Evolutionary conservation across 257 asterid genomes (phyloP).

Genomic region (Fraxinus anomala): DNA sequence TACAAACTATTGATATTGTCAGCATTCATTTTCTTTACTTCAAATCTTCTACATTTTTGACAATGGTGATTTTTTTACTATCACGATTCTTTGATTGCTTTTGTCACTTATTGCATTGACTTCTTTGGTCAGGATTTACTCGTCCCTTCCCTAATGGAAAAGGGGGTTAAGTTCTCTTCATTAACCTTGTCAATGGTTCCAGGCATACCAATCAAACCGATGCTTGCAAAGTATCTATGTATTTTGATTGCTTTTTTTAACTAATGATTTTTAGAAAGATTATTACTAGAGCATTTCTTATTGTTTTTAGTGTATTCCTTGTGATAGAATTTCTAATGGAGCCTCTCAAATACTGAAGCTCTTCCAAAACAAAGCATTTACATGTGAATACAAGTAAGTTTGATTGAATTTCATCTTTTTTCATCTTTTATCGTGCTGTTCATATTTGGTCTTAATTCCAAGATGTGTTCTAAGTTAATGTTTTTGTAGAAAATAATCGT

Average conservation of each 20-base stretch:
- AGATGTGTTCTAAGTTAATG: not conserved
- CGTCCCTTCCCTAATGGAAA: slow-evolving; percentile 72
- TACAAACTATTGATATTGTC: not conserved
- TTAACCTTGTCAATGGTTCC: slow-evolving; percentile 75
- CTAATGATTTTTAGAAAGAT: slow-evolving; percentile 10
- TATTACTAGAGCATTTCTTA: slow-evolving; percentile 24
- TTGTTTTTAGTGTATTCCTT: slow-evolving; percentile 24
- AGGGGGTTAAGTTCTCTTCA: slow-evolving; percentile 72
- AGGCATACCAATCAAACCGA: slow-evolving; percentile 90
- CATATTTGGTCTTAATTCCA: not conserved
- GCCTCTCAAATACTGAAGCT: slow-evolving; percentile 63
- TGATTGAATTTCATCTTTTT: slow-evolving; percentile 1
- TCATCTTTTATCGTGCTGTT: not conserved
- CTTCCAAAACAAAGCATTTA: slow-evolving; percentile 69
- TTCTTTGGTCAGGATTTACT: slow-evolving; percentile 62
- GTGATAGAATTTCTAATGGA: slow-evolving; percentile 81
- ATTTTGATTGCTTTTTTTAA: not conserved
- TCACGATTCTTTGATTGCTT: not conserved
- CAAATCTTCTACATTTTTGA: not conserved
- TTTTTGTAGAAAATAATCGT: not conserved
- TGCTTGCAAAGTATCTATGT: slow-evolving; percentile 79
- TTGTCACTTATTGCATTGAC: slow-evolving; percentile 10
- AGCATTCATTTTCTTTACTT: not conserved
- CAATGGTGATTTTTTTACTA: not conserved
- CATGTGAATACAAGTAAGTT: slow-evolving; percentile 86